Base-by-base conservation (phyloP, 352 stramenopile genomes). In the Peronosclerospora sorghi region DNA sequence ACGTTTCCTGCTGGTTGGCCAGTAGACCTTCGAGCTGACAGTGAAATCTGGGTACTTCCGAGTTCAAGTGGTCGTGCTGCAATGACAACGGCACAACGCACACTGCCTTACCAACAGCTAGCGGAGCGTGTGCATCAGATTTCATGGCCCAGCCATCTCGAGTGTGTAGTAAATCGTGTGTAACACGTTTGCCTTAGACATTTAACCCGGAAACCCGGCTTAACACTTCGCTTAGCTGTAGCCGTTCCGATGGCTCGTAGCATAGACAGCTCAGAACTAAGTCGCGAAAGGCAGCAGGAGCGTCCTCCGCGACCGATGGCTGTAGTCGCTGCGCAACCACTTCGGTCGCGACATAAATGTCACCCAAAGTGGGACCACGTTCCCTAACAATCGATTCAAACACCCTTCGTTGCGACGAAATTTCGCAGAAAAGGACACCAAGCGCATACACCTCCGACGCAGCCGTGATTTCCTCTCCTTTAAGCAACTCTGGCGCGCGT, bases 41-140 rank as follows among this genome's bases (percentile, higher is more conserved):
- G 70, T 32, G 76, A 92, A 41, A 66, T 92, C 7, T 92, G 79
- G 79, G 82, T 92, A 2, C 48, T 92, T 8, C 79, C 82, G 1
- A 91, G 77, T 30, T 85, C 77, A 5, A 91, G 77, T n/a, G 81
- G 81, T 7, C 73, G 79, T 10, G 81, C 79, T 2, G 79, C 69
- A 13, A 89, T 92, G 73, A 86, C 81, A 18, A 80, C 78, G 18
- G 56, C 58, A 30, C 68, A 91, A 48, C 73, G 79, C 10, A 69
- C 66, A 5, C 32, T 62, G 21, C 79, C 79, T 29, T 92, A 94
- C 44, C 54, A 72, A 49, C 65, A 84, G 32, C 62, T 92, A 30
- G 74, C 76, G 0, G 61, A 64, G 21, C 56, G 76, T 0, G 60
- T 92, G 18, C 76, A 72, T 17, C 36, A 69, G 18, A 57, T 86